These are phyloP conservation scores for Hortaea sp. DNA, from an alignment of 2,329 filamentous ascomycete species.

Conservation along the genomic window DNA sequence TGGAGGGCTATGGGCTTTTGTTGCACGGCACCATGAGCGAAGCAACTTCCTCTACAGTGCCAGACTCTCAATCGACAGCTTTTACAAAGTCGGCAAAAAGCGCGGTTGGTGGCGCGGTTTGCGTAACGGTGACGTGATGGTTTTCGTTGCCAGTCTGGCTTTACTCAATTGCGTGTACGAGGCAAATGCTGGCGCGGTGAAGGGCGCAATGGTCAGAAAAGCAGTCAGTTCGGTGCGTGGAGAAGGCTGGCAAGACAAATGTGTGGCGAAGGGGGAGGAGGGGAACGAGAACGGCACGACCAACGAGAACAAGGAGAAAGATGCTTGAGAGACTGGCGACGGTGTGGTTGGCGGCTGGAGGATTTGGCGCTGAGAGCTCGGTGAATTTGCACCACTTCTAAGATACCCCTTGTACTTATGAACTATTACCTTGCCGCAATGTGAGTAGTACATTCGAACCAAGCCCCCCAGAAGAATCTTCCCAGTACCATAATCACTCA, in stretches of 20 bases:
- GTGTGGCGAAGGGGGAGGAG: conserved; percentile 7
- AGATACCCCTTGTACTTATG: background rate
- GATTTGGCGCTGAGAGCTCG: background rate
- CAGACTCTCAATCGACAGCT: conserved; percentile 65
- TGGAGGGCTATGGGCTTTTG: conserved; percentile 74
- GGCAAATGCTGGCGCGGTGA: conserved; percentile 55
- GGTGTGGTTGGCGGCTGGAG: background rate
- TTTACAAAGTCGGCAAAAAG: conserved; percentile 94
- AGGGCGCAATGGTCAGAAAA: conserved; percentile 59
- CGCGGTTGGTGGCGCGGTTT: conserved; percentile 76
- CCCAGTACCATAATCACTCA: too few species aligned
- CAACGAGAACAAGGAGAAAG: conserved; percentile 13
- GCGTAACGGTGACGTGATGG: conserved; percentile 69
- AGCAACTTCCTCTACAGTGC: conserved; percentile 69
- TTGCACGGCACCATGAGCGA: conserved; percentile 56
- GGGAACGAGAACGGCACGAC: background rate
- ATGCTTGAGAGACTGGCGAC: conserved; percentile 2
- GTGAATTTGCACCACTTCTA: background rate
- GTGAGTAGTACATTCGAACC: too few species aligned
- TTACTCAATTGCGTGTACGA: conserved; percentile 71
- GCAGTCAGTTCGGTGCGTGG: conserved; percentile 63
- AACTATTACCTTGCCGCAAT: background rate
- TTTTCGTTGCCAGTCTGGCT: conserved; percentile 73
- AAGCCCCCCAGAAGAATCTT: too few species aligned
- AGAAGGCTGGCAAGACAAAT: conserved; percentile 63